Percentiles rank a stretch among this genome's conserved stretches.
phyloP scores from a whole-genome alignment of 2,329 filamentous ascomycete genomes.

The Botrytis medusae region DNA sequence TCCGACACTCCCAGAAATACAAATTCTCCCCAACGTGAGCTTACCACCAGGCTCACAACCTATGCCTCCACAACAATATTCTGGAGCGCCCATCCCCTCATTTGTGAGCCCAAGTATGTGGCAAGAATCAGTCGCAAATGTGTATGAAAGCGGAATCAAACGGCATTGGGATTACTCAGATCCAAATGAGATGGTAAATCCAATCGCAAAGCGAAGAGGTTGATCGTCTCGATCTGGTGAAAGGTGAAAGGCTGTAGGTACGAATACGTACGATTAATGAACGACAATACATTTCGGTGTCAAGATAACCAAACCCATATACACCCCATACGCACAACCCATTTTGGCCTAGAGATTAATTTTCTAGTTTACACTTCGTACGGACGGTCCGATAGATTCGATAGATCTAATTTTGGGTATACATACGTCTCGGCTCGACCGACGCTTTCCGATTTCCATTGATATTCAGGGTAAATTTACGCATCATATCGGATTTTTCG shows the following conservation, averaged over 20 bases:
- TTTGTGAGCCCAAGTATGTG: conserved; percentile 73
- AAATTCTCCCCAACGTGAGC: conserved; percentile 52
- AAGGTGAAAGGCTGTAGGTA: not conserved
- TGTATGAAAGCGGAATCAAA: conserved; percentile 66
- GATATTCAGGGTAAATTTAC: not conserved
- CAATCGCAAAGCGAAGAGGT: conserved; percentile 20
- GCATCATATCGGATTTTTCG: not conserved
- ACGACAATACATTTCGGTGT: not conserved
- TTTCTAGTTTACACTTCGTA: not conserved
- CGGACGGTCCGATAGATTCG: not conserved
- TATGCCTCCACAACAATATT: conserved; percentile 52
- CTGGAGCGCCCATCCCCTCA: conserved; percentile 52
- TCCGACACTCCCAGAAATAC: conserved; percentile 46
- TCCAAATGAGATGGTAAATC: conserved; percentile 26
- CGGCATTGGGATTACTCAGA: conserved; percentile 54
- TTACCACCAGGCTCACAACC: conserved; percentile 47
- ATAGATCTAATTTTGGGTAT: not conserved
- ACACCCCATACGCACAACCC: not conserved
- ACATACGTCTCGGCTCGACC: not conserved
- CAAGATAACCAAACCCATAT: not conserved
- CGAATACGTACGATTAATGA: conserved; percentile 4
- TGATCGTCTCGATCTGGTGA: not conserved
- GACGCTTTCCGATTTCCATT: not conserved
- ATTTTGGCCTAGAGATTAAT: not conserved
- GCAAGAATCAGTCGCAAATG: conserved; percentile 69